Evolutionary conservation across 2,329 filamentous ascomycete genomes (phyloP).

Genomic region (Paecilomyces niveus): DNA sequence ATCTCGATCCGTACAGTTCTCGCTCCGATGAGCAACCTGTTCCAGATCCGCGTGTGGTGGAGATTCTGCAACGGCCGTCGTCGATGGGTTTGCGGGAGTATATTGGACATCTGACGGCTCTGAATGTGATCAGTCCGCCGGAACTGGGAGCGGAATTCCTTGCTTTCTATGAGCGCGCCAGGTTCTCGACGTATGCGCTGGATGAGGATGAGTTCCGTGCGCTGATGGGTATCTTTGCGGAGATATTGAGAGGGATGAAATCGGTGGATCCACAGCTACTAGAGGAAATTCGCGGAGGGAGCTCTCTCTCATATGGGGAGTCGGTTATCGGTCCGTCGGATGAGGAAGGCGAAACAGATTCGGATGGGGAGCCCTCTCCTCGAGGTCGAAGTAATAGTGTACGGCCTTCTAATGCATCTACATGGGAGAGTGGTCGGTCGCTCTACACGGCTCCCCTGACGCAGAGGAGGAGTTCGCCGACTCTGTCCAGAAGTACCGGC

Average conservation of each 20-base stretch:
- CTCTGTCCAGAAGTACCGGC: conserved; percentile 7
- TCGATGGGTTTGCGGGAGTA: conserved; percentile 76
- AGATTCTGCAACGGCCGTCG: conserved; percentile 61
- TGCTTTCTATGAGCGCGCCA: conserved; percentile 69
- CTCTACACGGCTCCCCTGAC: conserved; percentile 18
- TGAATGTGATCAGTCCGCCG: conserved; percentile 56
- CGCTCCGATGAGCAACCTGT: conserved; percentile 27
- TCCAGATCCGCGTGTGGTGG: conserved; percentile 62
- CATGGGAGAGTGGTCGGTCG: conserved; percentile 21
- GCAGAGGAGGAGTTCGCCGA: conserved; percentile 13
- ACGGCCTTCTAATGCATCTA: conserved; percentile 19
- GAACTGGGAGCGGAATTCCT: conserved; percentile 57
- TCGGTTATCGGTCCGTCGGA: conserved; percentile 32
- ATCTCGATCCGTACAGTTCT: conserved; percentile 22
- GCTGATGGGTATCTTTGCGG: conserved; percentile 79
- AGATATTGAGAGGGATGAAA: conserved; percentile 69
- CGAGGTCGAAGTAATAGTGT: conserved; percentile 18
- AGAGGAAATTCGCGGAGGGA: conserved; percentile 22
- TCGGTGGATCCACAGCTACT: conserved; percentile 52
- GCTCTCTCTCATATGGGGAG: conserved; percentile 18
- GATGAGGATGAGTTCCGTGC: conserved; percentile 64
- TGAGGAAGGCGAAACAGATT: conserved; percentile 33
- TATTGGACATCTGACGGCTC: conserved; percentile 58
- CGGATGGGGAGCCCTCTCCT: conserved; percentile 13
- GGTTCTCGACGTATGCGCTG: conserved; percentile 68